Conservation (phyloP, 208 protist genomes). For the Wallacemonas collosoma region DNA sequence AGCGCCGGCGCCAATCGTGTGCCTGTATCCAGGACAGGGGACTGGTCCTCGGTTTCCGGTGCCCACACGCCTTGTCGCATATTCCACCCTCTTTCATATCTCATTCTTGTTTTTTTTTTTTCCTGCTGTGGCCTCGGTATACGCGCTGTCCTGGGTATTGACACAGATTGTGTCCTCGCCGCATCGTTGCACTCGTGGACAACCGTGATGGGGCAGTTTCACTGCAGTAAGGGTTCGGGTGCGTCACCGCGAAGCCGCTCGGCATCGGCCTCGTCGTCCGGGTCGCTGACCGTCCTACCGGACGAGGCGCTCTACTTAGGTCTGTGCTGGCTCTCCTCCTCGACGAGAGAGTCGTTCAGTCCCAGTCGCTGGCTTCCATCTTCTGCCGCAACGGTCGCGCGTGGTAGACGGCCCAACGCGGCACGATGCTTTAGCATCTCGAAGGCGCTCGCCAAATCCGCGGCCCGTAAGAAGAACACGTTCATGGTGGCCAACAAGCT, state of each 20-base stretch:
- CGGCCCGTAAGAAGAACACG: conserved; percentile 16
- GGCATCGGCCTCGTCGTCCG: neutral
- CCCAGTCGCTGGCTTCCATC: conserved; percentile 36
- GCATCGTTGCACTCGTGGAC: too few species aligned
- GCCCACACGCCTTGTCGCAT: too few species aligned
- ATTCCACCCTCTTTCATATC: too few species aligned
- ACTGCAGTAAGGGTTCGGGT: neutral
- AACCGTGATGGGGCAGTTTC: neutral
- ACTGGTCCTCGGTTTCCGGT: too few species aligned
- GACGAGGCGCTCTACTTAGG: conserved; percentile 24
- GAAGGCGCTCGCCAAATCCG: neutral
- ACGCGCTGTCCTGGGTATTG: too few species aligned
- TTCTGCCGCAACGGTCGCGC: neutral
- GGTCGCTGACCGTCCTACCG: conserved; percentile 1
- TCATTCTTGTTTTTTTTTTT: too few species aligned
- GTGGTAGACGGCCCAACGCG: neutral
- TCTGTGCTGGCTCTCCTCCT: conserved; percentile 32
- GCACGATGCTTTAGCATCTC: conserved; percentile 25
- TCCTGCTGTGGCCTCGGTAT: too few species aligned
- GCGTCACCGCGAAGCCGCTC: neutral
- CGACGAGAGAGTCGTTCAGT: conserved; percentile 21
- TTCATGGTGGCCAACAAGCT: conserved; percentile 17
- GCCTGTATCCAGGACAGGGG: too few species aligned
- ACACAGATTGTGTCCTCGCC: too few species aligned
- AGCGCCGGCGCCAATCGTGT: too few species aligned